Conservation (phyloP, 768 basidiomycete genomes). For the Phylloporus rhodoxanthus region DNA sequence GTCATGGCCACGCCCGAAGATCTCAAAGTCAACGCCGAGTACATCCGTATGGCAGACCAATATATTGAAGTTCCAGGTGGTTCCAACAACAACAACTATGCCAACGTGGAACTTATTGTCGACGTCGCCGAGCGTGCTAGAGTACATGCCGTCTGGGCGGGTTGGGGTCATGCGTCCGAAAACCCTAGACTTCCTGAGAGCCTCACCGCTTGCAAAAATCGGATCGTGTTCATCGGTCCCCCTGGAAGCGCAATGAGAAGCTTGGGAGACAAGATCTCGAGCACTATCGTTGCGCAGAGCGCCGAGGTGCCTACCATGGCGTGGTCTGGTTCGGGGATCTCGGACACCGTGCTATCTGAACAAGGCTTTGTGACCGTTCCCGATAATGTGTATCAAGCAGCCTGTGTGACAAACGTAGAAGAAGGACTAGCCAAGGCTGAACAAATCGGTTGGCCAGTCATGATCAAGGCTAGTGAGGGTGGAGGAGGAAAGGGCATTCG, state of each 20-base stretch:
- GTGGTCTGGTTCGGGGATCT: slow-evolving; percentile 95
- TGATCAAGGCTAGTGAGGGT: slow-evolving; percentile 99
- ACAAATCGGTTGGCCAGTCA: slow-evolving; percentile 91
- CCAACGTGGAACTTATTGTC: slow-evolving; percentile 98
- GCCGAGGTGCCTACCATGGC: slow-evolving; percentile 97
- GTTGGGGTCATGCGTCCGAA: slow-evolving; percentile 99
- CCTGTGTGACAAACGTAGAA: slow-evolving; percentile 84
- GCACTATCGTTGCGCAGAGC: slow-evolving; percentile 97
- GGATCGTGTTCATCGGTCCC: slow-evolving; percentile 98
- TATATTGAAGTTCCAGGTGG: slow-evolving; percentile 99
- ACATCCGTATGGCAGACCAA: slow-evolving; percentile 99
- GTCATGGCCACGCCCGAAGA: slow-evolving; percentile 99
- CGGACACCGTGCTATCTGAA: slow-evolving; percentile 76
- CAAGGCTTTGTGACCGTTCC: slow-evolving; percentile 93
- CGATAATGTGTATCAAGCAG: slow-evolving; percentile 79
- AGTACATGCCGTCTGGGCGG: slow-evolving; percentile 99
- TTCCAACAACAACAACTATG: slow-evolving; percentile 98
- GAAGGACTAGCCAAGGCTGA: slow-evolving; percentile 81
- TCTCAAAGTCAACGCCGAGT: slow-evolving; percentile 97
- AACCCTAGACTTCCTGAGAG: slow-evolving; percentile 96
- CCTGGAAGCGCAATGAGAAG: slow-evolving; percentile 99
- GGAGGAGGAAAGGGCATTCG: slow-evolving; percentile 99
- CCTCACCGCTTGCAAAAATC: slow-evolving; percentile 84
- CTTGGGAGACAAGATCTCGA: slow-evolving; percentile 98
- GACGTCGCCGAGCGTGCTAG: slow-evolving; percentile 96